Percentiles rank a stretch among this genome's conserved stretches.
Conservation (phyloP, 78 protist species). For the Monosiga brevicollis region DNA sequence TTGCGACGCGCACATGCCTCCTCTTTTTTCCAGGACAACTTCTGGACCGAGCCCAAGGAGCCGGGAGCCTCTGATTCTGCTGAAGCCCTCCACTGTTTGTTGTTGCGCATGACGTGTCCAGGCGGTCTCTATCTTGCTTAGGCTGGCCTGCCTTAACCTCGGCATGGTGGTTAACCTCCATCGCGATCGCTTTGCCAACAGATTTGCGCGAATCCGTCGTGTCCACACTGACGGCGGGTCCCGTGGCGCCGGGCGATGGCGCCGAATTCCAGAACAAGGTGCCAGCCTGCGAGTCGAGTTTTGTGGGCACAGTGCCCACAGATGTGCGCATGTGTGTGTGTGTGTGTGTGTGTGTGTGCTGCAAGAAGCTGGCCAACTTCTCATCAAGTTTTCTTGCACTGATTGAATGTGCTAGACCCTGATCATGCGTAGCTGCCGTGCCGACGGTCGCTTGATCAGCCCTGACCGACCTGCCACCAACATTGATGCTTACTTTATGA, state of each 20-base stretch:
- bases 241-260: not conserved
- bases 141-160: no score
- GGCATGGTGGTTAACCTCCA: no score
- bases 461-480: not conserved
- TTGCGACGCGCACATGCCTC: not conserved
- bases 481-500: not conserved
- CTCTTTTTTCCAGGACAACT: not conserved
- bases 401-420: no score
- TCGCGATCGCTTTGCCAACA: no score
- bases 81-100: no score
- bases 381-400: no score
- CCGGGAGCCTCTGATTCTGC: not conserved
- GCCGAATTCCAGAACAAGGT: not conserved
- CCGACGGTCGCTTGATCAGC: not conserved
- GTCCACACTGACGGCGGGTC: not conserved
- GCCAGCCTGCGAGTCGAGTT: no score
- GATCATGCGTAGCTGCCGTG: not conserved
- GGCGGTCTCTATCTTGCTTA: no score
- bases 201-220: not conserved
- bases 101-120: no score
- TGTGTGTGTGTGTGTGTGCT: no score
- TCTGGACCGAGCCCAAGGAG: not conserved
- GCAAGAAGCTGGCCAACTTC: no score
- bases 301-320: not conserved
- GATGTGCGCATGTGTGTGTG: not conserved